A percentile compares a stretch with the other conserved stretches of the same genome.
Conservation (phyloP, 202 grass and related monocot species). For the Setaria italica region DNA sequence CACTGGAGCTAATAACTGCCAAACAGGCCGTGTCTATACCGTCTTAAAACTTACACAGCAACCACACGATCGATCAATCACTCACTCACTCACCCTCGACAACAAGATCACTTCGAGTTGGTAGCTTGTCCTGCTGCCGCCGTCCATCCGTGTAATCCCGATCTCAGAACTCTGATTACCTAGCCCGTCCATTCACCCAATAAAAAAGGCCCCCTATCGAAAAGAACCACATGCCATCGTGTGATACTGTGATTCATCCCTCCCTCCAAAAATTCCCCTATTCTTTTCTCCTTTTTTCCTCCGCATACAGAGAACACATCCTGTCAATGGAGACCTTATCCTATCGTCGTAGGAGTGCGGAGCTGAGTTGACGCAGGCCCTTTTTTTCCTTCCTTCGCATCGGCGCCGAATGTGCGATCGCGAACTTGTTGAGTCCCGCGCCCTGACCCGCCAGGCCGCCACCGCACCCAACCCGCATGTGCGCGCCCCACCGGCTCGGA, state of each 20-base stretch:
- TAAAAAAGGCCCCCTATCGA: neutral
- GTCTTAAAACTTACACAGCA: neutral
- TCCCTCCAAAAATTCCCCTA: neutral
- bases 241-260: too few species aligned
- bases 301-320: neutral
- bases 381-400: too few species aligned
- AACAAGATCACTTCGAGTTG: constrained; percentile 19
- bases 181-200: neutral
- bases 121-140: constrained; percentile 20
- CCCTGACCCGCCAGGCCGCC: neutral
- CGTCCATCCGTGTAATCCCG: neutral
- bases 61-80: neutral
- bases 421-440: neutral
- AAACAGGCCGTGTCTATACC: neutral
- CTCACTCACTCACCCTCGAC: neutral
- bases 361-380: constrained; percentile 21
- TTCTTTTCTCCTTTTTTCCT: neutral
- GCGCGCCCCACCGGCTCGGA: neutral
- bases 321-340: constrained; percentile 39
- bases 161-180: neutral
- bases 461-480: neutral
- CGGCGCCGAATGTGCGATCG: neutral
- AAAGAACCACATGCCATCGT: neutral
- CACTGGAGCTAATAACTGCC: neutral
- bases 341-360: constrained; percentile 17